Evolutionary conservation across 2,329 filamentous ascomycete species (phyloP), one percentile per base, ranked within the genome.

Genomic region (Huntiella bhutanensis): DNA sequence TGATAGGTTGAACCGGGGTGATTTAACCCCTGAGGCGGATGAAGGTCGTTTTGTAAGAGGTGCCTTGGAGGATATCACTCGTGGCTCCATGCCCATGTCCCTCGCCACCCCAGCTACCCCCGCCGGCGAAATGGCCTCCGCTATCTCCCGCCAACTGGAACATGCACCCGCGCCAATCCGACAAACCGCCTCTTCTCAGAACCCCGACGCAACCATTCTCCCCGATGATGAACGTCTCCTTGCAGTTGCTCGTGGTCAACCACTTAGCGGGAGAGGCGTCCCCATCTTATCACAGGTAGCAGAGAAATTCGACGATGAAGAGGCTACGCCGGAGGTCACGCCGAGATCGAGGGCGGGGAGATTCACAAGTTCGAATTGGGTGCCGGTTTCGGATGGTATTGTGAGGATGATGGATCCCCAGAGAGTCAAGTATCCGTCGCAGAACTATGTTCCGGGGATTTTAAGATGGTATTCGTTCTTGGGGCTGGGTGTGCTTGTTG

Each of bases 1-100:
- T 28, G 12, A 13, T 15, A 13, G n/a, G 5, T 16, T 45, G 5
- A 45, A 45, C 33, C 50, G 59, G 40, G 64, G 67, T 49, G 66
- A 66, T 36, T 67, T 76, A 47, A 88, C 83, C 0, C 86, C 86
- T 0, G 83, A 80, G 7, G 67, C 85, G 35, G 86, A 94, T 56
- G 82, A 93, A 56, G 81, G 77, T 6, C 86, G 85, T 0, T 93
- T 87, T 60, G 83, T 95, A 52, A 81, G 81, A 52, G 92, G 91
- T 59, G 87, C 88, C 36, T 75, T 96, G 52, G 82, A 93, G 52
- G 84, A 88, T 52, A 66, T 96, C 54, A 92, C 85, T 4, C 70
- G 80, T 41, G 75, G 82, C 55, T 78, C 78, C 48, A 68, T 22
- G 17, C 48, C 45, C 11, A 47, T 42, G 38, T 35, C 38, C 12